A percentile compares a stretch with the other conserved stretches of the same genome.
These are phyloP conservation scores for Bruguiera hainesii DNA, from an alignment of 441 rosid species.

Conservation along the genomic window DNA sequence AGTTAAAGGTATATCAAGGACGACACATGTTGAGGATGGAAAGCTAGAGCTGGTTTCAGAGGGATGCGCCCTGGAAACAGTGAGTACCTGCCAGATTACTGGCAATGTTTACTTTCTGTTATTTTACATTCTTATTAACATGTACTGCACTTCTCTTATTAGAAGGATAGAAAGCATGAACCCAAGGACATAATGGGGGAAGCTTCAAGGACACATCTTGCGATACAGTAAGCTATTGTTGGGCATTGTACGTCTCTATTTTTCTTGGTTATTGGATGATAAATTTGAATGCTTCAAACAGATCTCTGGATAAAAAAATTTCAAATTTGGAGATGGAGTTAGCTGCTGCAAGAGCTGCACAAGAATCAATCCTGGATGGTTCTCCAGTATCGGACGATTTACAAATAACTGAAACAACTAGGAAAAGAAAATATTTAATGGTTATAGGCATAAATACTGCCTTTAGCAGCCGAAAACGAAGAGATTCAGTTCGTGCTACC, in stretches of 20 bases:
- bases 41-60: slow-evolving; percentile 53
- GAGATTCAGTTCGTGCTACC: slow-evolving; percentile 87
- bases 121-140: slow-evolving; percentile 15
- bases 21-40: slow-evolving; percentile 37
- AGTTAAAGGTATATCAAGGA: slow-evolving; percentile 43
- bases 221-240: slow-evolving; percentile 56
- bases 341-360: slow-evolving; percentile 79
- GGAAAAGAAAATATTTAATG: slow-evolving; percentile 73
- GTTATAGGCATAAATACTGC: slow-evolving; percentile 87
- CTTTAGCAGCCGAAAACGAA: slow-evolving; percentile 86
- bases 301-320: slow-evolving; percentile 77
- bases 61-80: slow-evolving; percentile 64
- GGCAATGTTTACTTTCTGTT: slow-evolving; percentile 10
- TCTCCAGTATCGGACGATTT: slow-evolving; percentile 71
- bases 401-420: slow-evolving; percentile 41
- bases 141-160: slow-evolving; percentile 6
- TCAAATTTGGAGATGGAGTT: slow-evolving; percentile 80
- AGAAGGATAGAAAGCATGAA: slow-evolving; percentile 57
- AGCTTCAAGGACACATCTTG: slow-evolving; percentile 70
- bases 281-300: slow-evolving; percentile 29
- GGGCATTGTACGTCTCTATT: neutral
- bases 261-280: slow-evolving; percentile 2
- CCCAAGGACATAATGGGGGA: slow-evolving; percentile 53
- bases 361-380: slow-evolving; percentile 77
- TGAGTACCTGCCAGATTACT: slow-evolving; percentile 31